Evolutionary conservation across 768 basidiomycete genomes (phyloP).

Genomic region (Fomitopsis serialis): DNA sequence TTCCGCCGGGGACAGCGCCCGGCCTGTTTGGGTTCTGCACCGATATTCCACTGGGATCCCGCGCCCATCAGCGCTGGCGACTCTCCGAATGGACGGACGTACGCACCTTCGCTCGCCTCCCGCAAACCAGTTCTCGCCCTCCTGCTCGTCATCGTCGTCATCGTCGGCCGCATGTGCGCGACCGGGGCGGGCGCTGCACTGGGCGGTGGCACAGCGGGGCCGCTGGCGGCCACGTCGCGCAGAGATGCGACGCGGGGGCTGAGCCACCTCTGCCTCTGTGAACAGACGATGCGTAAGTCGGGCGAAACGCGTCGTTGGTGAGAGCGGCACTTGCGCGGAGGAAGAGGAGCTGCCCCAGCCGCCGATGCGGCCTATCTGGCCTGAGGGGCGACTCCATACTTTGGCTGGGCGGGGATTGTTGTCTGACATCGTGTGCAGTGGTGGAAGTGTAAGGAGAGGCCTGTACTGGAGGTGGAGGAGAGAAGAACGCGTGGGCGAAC

Average conservation of each 20-base stretch:
- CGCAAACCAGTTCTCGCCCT: slow-evolving; percentile 75
- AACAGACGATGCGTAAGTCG: neutral
- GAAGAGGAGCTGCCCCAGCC: slow-evolving; percentile 12
- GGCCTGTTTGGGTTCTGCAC: slow-evolving; percentile 69
- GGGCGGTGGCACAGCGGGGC: slow-evolving; percentile 3
- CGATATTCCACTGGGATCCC: slow-evolving; percentile 65
- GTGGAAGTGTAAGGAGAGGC: no score
- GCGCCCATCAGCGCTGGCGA: neutral
- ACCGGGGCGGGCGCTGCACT: slow-evolving; percentile 10
- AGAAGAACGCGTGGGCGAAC: no score
- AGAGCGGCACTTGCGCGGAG: slow-evolving; percentile 9
- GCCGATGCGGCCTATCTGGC: slow-evolving; percentile 17
- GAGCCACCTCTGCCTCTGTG: slow-evolving; percentile 7
- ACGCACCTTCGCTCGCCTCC: slow-evolving; percentile 89
- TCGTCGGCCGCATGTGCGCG: slow-evolving; percentile 27
- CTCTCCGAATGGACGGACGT: neutral
- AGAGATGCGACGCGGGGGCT: slow-evolving; percentile 23
- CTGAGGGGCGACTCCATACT: slow-evolving; percentile 2
- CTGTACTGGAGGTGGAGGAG: no score
- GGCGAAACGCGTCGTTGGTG: neutral
- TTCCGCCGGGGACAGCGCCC: slow-evolving; percentile 42
- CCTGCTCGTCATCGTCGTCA: slow-evolving; percentile 44
- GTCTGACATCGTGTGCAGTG: no score
- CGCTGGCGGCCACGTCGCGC: slow-evolving; percentile 18
- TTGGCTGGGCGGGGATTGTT: neutral